These are phyloP conservation scores for Zygoascus sp. DNA, from an alignment of 1,139 yeast genomes.

Conservation along the genomic window DNA sequence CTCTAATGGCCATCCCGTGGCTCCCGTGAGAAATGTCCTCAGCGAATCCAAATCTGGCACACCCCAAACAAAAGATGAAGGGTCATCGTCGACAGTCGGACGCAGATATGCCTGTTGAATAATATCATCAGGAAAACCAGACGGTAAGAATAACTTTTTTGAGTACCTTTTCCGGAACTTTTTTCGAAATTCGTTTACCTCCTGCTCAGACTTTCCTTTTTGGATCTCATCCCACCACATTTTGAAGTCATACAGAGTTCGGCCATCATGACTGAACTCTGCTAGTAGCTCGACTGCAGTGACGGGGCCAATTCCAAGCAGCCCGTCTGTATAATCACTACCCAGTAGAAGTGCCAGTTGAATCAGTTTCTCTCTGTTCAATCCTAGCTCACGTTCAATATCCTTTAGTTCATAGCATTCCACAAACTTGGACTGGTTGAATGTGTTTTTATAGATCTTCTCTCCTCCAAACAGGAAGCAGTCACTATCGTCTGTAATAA, in stretches of 20 bases:
- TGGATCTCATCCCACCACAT: constrained; percentile 55
- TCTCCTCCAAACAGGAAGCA: constrained; percentile 92
- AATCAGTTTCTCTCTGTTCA: constrained; percentile 58
- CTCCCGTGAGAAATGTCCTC: constrained; percentile 60
- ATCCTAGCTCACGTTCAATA: constrained; percentile 60
- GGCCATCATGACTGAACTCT: constrained; percentile 54
- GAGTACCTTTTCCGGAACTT: constrained; percentile 54
- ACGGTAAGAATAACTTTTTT: constrained; percentile 59
- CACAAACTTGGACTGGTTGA: constrained; percentile 86
- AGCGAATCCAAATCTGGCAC: constrained; percentile 77
- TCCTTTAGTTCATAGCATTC: constrained; percentile 70
- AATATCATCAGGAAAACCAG: constrained; percentile 63
- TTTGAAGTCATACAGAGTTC: constrained; percentile 40
- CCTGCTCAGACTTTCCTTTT: constrained; percentile 28
- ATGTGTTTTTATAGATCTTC: constrained; percentile 83
- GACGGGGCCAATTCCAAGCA: constrained; percentile 91
- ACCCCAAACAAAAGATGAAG: constrained; percentile 84
- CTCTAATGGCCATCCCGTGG: constrained; percentile 78
- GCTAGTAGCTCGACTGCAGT: constrained; percentile 89
- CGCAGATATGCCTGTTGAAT: constrained; percentile 68
- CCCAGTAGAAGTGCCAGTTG: constrained; percentile 81
- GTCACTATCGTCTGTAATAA: constrained; percentile 96
- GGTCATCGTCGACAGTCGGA: constrained; percentile 83
- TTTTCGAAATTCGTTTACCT: constrained; percentile 32
- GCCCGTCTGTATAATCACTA: constrained; percentile 90